These are phyloP conservation scores for Ceratobasidium sp. DNA, from an alignment of 1,284 basidiomycete genomes.

Conservation along the genomic window DNA sequence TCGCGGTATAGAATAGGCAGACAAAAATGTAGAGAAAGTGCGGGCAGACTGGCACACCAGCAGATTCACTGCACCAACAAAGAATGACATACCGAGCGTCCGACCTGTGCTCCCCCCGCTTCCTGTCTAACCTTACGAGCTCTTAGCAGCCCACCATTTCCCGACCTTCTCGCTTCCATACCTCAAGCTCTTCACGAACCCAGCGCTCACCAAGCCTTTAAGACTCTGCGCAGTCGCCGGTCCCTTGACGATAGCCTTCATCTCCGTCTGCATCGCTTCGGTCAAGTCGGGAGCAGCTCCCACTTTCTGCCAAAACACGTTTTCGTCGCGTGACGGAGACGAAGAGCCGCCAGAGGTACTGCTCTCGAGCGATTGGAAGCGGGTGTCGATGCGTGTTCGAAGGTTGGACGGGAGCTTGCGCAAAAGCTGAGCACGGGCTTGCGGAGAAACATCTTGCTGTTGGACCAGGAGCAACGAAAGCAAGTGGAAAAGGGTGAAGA, in stretches of 20 bases:
- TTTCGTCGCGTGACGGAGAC: constrained; percentile 67
- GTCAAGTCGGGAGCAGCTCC: constrained; percentile 75
- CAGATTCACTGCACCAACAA: constrained; percentile 22
- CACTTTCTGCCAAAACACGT: constrained; percentile 80
- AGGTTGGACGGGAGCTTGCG: constrained; percentile 81
- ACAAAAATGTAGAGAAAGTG: constrained; percentile 22
- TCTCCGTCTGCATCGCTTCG: constrained; percentile 67
- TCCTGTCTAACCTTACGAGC: constrained; percentile 23
- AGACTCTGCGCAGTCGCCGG: constrained; percentile 88
- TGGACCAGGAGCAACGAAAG: constrained; percentile 44
- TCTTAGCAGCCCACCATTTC: constrained; percentile 78
- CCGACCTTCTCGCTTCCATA: constrained; percentile 83
- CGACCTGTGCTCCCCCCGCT: background rate
- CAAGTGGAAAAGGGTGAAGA: constrained; percentile 20
- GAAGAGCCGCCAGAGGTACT: constrained; percentile 54
- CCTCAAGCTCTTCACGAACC: constrained; percentile 80
- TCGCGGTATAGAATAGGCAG: constrained; percentile 23
- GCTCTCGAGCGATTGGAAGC: constrained; percentile 58
- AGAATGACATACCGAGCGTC: constrained; percentile 41
- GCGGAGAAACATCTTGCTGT: constrained; percentile 76
- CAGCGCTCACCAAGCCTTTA: constrained; percentile 90
- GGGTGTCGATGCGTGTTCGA: constrained; percentile 69
- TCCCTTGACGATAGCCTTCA: constrained; percentile 81
- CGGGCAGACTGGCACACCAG: constrained; percentile 30
- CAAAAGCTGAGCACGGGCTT: constrained; percentile 79